Conservation (phyloP, 2,329 filamentous ascomycete genomes). For the Aureobasidium sp. region DNA sequence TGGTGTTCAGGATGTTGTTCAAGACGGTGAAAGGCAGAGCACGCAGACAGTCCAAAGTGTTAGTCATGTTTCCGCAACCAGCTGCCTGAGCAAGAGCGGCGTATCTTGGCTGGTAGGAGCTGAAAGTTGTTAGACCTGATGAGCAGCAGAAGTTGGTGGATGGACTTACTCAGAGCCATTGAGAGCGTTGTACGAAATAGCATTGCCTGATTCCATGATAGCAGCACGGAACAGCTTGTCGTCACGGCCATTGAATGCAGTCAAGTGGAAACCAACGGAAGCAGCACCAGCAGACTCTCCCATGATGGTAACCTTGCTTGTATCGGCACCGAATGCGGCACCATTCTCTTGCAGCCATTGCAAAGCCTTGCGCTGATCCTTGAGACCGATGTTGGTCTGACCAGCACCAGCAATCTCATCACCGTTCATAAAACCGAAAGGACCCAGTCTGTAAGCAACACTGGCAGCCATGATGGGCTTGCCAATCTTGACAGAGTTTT, state of each 20-base stretch:
- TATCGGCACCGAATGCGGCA: slow-evolving; percentile 33
- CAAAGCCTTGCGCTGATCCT: slow-evolving; percentile 38
- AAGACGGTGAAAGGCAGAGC: slow-evolving; percentile 26
- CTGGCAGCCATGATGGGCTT: slow-evolving; percentile 51
- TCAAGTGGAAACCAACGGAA: slow-evolving; percentile 40
- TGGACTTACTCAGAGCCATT: slow-evolving; percentile 31
- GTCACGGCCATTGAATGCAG: slow-evolving; percentile 41
- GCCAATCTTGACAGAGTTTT: slow-evolving; percentile 35
- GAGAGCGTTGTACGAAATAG: slow-evolving; percentile 23
- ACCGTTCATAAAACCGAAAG: slow-evolving; percentile 63
- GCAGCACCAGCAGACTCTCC: slow-evolving; percentile 39
- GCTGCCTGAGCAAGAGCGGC: slow-evolving; percentile 53
- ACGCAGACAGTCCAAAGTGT: slow-evolving; percentile 62
- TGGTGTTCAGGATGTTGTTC: slow-evolving; percentile 25
- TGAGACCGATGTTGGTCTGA: slow-evolving; percentile 41
- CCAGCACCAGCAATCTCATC: slow-evolving; percentile 46
- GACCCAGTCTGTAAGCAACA: slow-evolving; percentile 55
- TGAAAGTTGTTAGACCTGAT: slow-evolving; percentile 17
- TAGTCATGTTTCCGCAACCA: slow-evolving; percentile 49
- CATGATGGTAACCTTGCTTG: slow-evolving; percentile 38
- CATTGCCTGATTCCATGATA: slow-evolving; percentile 40
- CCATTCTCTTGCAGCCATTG: slow-evolving; percentile 41
- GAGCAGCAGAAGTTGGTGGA: slow-evolving; percentile 25
- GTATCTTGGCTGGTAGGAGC: slow-evolving; percentile 50
- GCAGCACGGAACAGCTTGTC: slow-evolving; percentile 42